A percentile compares a stretch with the other conserved stretches of the same genome.
phyloP scores from a whole-genome alignment of 2,329 filamentous ascomycete genomes.

The Fusarium pseudonygamai region DNA sequence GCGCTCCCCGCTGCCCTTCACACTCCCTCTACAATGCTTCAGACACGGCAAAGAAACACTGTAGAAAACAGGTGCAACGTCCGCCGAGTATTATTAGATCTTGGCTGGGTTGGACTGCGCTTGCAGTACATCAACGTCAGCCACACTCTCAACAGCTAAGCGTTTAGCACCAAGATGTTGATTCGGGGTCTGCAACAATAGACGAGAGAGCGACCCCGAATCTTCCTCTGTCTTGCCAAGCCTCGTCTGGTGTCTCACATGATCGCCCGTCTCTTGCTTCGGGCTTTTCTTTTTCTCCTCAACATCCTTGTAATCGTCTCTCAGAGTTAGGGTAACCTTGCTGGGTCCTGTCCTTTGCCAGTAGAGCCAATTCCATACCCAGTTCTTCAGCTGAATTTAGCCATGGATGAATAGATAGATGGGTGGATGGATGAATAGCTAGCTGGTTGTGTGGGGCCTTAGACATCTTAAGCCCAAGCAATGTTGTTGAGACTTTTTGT shows the following conservation, averaged over 20 bases:
- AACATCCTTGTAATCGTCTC: background rate
- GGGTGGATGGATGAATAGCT: background rate
- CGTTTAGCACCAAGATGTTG: background rate
- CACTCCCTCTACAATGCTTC: background rate
- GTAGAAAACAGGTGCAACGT: background rate
- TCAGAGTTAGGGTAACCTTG: background rate
- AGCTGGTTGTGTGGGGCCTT: conserved; percentile 11
- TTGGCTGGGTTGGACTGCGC: background rate
- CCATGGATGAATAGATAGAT: background rate
- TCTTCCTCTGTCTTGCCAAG: conserved; percentile 1
- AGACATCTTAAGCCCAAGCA: background rate
- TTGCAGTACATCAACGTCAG: background rate
- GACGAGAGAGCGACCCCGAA: background rate
- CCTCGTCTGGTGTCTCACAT: conserved; percentile 2
- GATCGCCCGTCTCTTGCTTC: background rate
- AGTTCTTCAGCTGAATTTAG: background rate
- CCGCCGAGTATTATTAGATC: conserved; percentile 22
- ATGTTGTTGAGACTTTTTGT: conserved; percentile 4
- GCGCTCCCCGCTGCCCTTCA: background rate
- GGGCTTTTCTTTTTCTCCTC: conserved; percentile 10
- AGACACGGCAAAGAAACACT: background rate
- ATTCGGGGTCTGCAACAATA: background rate
- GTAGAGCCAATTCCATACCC: background rate
- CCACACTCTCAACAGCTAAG: background rate
- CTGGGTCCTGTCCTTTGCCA: background rate